phyloP scores from a whole-genome alignment of 208 protist species.

The Acanthamoeba quina region DNA sequence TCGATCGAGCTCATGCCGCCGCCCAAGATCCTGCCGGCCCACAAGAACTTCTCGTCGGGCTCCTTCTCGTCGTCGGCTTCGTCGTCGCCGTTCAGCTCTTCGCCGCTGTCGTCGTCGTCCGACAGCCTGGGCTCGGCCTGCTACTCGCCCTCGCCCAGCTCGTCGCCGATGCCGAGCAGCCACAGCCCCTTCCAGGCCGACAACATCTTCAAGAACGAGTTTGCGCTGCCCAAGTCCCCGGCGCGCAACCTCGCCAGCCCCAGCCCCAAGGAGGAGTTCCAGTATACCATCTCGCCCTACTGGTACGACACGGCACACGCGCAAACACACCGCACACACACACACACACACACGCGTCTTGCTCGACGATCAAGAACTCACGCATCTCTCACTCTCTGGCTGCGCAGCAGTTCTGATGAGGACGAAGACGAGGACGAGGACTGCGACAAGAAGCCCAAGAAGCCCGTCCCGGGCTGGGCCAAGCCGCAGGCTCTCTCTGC shows the following conservation, averaged over 20 bases:
- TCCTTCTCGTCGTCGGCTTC: neutral
- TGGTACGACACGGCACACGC: neutral
- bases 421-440: neutral
- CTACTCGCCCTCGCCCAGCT: conserved; percentile 7
- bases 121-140: neutral
- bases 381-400: neutral
- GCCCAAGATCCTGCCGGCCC: conserved; percentile 17
- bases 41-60: neutral
- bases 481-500: neutral
- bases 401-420: neutral
- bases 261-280: neutral
- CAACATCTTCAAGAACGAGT: conserved; percentile 5
- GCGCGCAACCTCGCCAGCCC: neutral
- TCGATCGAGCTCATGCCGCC: conserved; percentile 37
- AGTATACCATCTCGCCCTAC: conserved; percentile 29
- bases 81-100: neutral
- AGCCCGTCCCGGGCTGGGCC: neutral
- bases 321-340: too few relatives aligned
- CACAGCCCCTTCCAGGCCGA: neutral
- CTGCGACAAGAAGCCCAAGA: neutral
- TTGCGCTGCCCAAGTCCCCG: conserved; percentile 13
- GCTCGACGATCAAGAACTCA: neutral
- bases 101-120: neutral
- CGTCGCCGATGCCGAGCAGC: neutral
- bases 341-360: neutral